Evolutionary conservation across 1,139 yeast genomes (phyloP).

Genomic region (Candida mesenterica): DNA sequence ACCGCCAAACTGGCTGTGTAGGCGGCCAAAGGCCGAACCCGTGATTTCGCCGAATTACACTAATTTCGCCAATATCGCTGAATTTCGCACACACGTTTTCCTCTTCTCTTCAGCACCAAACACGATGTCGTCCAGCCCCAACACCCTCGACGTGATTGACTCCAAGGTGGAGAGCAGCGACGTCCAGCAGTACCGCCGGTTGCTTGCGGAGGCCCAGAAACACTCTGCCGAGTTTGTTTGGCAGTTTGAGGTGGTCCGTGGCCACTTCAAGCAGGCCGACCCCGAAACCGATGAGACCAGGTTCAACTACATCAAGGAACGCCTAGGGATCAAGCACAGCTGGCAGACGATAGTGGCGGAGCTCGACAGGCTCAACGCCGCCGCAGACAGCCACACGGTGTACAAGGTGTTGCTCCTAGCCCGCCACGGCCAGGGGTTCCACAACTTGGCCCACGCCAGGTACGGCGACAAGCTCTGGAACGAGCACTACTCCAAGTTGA

Average conservation of each 20-base stretch:
- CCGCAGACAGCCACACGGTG: slow-evolving; percentile 17
- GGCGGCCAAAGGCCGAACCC: too few species aligned
- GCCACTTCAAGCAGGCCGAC: slow-evolving; percentile 38
- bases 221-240: slow-evolving; percentile 18
- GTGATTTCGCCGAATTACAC: too few species aligned
- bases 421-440: slow-evolving; percentile 49
- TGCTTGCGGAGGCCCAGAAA: slow-evolving; percentile 5
- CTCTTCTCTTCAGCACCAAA: not conserved
- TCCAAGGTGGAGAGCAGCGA: slow-evolving; percentile 13
- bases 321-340: slow-evolving; percentile 33
- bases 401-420: slow-evolving; percentile 44
- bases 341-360: slow-evolving; percentile 33
- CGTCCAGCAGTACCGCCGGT: slow-evolving; percentile 8
- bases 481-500: slow-evolving; percentile 40
- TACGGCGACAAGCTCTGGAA: slow-evolving; percentile 48
- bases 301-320: slow-evolving; percentile 39
- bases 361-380: slow-evolving; percentile 28
- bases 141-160: slow-evolving; percentile 14
- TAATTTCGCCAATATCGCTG: too few species aligned
- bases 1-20: too few species aligned
- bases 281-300: slow-evolving; percentile 34
- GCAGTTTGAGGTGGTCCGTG: slow-evolving; percentile 39
- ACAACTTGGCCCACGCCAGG: slow-evolving; percentile 41
- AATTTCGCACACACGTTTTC: not conserved
- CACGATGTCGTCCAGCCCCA: slow-evolving; percentile 13